These are phyloP conservation scores for Lentinus brumalis DNA, from an alignment of 768 basidiomycete species.

Conservation along the genomic window DNA sequence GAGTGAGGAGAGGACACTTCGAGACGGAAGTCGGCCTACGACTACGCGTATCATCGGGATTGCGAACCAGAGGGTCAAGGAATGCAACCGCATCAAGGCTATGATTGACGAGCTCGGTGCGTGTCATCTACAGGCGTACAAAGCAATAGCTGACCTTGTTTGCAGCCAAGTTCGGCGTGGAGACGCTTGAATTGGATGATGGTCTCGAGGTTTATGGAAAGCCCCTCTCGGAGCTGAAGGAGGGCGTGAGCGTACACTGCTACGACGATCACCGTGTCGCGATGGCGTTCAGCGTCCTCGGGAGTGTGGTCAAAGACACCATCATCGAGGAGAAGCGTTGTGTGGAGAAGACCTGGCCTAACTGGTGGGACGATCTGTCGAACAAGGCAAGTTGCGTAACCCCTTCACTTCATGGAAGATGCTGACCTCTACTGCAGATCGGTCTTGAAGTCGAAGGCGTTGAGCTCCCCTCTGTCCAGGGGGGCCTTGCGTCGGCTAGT, in stretches of 20 bases:
- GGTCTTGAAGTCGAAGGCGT: constrained; percentile 87
- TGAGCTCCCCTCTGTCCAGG: constrained; percentile 54
- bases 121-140: constrained; percentile 18
- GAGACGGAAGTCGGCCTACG: constrained; percentile 34
- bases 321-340: constrained; percentile 94
- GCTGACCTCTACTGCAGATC: constrained; percentile 53
- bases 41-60: constrained; percentile 90
- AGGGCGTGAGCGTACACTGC: constrained; percentile 85
- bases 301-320: constrained; percentile 70
- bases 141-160: neutral
- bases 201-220: constrained; percentile 89
- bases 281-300: constrained; percentile 95
- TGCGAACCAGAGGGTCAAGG: constrained; percentile 97
- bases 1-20: constrained; percentile 50
- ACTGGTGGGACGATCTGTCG: constrained; percentile 98
- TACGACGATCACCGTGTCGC: constrained; percentile 99
- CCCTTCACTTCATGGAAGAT: neutral
- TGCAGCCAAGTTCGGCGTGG: constrained; percentile 90
- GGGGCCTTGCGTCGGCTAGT: constrained; percentile 45
- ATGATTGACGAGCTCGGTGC: constrained; percentile 95
- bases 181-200: constrained; percentile 89
- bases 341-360: constrained; percentile 99
- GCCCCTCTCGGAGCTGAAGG: constrained; percentile 58
- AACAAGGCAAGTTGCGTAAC: constrained; percentile 69
- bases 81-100: constrained; percentile 94